These are phyloP conservation scores for Lactarius hengduanensis DNA, from an alignment of 768 basidiomycete species.

Conservation along the genomic window DNA sequence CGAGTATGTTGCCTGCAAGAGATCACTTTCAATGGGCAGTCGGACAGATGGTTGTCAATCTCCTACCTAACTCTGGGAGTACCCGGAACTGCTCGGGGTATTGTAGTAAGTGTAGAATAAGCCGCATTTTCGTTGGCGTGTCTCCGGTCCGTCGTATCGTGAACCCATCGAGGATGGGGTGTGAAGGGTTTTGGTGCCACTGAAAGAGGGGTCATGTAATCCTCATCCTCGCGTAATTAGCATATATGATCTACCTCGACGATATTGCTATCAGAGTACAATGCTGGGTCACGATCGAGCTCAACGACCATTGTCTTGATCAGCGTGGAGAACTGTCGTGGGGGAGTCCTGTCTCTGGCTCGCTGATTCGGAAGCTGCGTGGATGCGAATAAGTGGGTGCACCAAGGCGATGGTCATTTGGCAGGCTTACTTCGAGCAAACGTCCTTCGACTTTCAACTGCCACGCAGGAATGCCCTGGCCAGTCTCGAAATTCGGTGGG, in stretches of 20 bases:
- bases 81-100: slow-evolving; percentile 81
- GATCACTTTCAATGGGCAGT: neutral
- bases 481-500: slow-evolving; percentile 69
- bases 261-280: slow-evolving; percentile 84
- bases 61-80: slow-evolving; percentile 64
- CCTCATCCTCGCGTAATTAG: neutral
- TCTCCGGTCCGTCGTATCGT: slow-evolving; percentile 82
- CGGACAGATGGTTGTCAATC: neutral
- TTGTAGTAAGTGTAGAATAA: slow-evolving; percentile 87
- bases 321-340: slow-evolving; percentile 81
- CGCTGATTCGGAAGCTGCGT: slow-evolving; percentile 58
- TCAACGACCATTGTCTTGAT: slow-evolving; percentile 85
- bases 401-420: neutral
- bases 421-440: slow-evolving; percentile 64
- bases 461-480: slow-evolving; percentile 90
- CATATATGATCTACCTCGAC: slow-evolving; percentile 65
- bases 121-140: slow-evolving; percentile 66
- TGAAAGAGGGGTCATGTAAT: slow-evolving; percentile 31
- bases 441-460: slow-evolving; percentile 84
- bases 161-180: slow-evolving; percentile 79
- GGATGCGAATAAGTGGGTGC: slow-evolving; percentile 6
- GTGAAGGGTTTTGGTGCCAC: slow-evolving; percentile 63
- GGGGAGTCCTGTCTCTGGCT: slow-evolving; percentile 57
- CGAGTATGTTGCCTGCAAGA: slow-evolving; percentile 58
- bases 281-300: slow-evolving; percentile 75